Evolutionary conservation across 164 flowering plant genomes (phyloP).

Genomic region (Vitis amurensis): DNA sequence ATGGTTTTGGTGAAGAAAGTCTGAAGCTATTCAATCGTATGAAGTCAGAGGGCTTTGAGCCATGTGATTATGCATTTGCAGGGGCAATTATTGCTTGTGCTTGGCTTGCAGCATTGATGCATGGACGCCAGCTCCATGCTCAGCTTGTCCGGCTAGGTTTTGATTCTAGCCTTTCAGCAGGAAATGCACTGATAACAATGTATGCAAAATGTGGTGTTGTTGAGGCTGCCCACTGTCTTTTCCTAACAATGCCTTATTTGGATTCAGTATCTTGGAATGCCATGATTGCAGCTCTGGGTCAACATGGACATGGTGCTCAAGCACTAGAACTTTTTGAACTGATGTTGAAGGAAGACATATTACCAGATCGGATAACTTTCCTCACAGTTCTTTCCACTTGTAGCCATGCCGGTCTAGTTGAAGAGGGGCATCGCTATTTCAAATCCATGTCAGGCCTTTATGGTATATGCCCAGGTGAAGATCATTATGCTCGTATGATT

Average conservation of each 20-base stretch:
- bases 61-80: constrained; percentile 77
- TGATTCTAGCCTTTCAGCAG: constrained; percentile 73
- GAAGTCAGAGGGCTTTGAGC: constrained; percentile 50
- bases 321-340: constrained; percentile 58
- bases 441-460: constrained; percentile 46
- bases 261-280: constrained; percentile 45
- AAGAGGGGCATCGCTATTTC: constrained; percentile 62
- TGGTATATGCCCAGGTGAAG: constrained; percentile 66
- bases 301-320: constrained; percentile 68
- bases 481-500: constrained; percentile 76
- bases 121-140: constrained; percentile 75
- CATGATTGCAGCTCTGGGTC: constrained; percentile 65
- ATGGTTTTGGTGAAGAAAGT: constrained; percentile 71
- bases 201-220: constrained; percentile 77
- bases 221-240: constrained; percentile 51
- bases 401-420: constrained; percentile 72
- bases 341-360: constrained; percentile 58
- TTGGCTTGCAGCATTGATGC: constrained; percentile 68
- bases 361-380: constrained; percentile 71
- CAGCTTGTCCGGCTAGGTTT: constrained; percentile 53
- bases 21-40: constrained; percentile 61
- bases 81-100: constrained; percentile 72
- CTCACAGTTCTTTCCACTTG: constrained; percentile 81
- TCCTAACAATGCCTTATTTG: constrained; percentile 46
- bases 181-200: constrained; percentile 78